A percentile compares a stretch with the other conserved stretches of the same genome.
phyloP scores from a whole-genome alignment of 345 rosid species.

The Laguncularia racemosa region DNA sequence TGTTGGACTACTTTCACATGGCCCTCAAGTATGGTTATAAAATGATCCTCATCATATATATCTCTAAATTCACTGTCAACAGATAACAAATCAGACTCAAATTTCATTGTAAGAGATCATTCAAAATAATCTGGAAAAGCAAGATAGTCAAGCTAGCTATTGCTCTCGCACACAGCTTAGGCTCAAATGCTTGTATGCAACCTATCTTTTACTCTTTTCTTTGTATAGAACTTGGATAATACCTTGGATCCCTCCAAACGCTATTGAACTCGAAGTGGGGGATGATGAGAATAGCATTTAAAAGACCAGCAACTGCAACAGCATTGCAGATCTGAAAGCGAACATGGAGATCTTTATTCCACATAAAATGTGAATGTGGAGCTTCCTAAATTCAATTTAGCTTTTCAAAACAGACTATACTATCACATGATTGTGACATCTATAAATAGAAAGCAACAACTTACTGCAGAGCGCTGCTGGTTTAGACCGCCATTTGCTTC shows the following conservation, averaged over 20 bases:
- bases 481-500: slow-evolving; percentile 97
- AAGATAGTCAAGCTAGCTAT: slow-evolving; percentile 1
- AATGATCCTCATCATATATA: slow-evolving; percentile 76
- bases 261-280: slow-evolving; percentile 71
- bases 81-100: too few relatives aligned
- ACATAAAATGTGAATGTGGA: too few relatives aligned
- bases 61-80: slow-evolving; percentile 61
- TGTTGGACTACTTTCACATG: slow-evolving; percentile 64
- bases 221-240: not conserved
- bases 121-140: too few relatives aligned
- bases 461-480: slow-evolving; percentile 94
- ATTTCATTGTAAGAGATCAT: too few relatives aligned
- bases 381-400: too few relatives aligned
- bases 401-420: too few relatives aligned
- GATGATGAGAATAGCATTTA: slow-evolving; percentile 75
- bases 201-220: too few relatives aligned
- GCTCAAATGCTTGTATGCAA: too few relatives aligned
- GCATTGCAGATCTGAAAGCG: slow-evolving; percentile 76
- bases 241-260: slow-evolving; percentile 95
- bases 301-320: slow-evolving; percentile 90
- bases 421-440: not conserved
- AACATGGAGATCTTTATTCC: not conserved
- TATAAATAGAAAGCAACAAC: slow-evolving; percentile 6
- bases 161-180: not conserved
- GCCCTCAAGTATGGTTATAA: slow-evolving; percentile 59